These are phyloP conservation scores for Zoysia japonica DNA, from an alignment of 176 grass and related monocot genomes.

Conservation along the genomic window DNA sequence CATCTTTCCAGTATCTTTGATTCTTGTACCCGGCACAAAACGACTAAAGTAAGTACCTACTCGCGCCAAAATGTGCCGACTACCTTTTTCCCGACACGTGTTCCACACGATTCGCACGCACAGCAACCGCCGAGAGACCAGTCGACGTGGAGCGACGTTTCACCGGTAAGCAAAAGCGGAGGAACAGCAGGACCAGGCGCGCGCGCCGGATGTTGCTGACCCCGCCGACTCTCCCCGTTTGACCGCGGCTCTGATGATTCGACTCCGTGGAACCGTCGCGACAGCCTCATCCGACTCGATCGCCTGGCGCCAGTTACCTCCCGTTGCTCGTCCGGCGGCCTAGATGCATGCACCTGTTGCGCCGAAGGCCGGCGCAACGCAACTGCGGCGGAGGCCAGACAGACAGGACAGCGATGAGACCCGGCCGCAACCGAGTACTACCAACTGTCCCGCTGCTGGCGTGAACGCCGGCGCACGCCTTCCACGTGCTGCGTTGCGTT, in stretches of 20 bases:
- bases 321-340: no score
- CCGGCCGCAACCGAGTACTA: not conserved
- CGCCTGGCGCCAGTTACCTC: no score
- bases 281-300: not conserved
- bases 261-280: not conserved
- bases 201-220: not conserved
- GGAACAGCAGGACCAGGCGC: not conserved
- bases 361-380: not conserved
- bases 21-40: no score
- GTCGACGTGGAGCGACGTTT: not conserved
- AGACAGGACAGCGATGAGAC: not conserved
- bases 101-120: no score
- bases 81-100: no score
- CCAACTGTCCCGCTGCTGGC: no score
- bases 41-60: no score
- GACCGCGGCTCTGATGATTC: not conserved
- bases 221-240: not conserved
- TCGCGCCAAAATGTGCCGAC: no score
- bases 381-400: not conserved
- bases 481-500: constrained; percentile 5
- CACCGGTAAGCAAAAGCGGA: not conserved
- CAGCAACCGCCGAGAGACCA: no score
- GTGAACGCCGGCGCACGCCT: not conserved
- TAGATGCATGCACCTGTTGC: no score
- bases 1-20: no score